Evolutionary conservation across 441 rosid species (phyloP).

Genomic region (Gossypium laxum): DNA sequence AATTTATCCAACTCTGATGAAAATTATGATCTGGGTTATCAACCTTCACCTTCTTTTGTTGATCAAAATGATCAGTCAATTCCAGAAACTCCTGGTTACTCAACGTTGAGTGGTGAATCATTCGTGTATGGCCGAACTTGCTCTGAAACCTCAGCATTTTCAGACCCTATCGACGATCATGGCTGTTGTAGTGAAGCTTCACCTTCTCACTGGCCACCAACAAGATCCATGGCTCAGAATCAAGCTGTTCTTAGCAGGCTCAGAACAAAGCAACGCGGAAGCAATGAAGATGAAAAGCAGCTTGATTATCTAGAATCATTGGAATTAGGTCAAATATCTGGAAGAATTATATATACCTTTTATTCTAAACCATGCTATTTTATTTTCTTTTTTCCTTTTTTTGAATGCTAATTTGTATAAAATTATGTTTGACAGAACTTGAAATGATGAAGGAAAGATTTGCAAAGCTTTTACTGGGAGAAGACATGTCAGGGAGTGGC

Average conservation of each 20-base stretch:
- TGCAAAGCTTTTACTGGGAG: conserved; percentile 57
- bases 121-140: conserved; percentile 43
- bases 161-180: conserved; percentile 48
- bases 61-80: conserved; percentile 44
- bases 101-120: conserved; percentile 56
- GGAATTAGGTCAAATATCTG: conserved; percentile 40
- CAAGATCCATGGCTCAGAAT: conserved; percentile 24
- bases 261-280: conserved; percentile 28
- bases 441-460: conserved; percentile 60
- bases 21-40: conserved; percentile 41
- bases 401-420: background rate
- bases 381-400: background rate
- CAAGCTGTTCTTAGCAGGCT: conserved; percentile 22
- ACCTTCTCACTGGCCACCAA: conserved; percentile 48
- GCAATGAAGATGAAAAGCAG: conserved; percentile 26
- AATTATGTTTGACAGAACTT: conserved; percentile 26
- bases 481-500: conserved; percentile 71
- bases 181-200: conserved; percentile 60
- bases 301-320: conserved; percentile 33
- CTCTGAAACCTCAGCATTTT: conserved; percentile 53
- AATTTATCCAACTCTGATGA: conserved; percentile 34
- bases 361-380: background rate
- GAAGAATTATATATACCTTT: background rate
- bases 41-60: conserved; percentile 42
- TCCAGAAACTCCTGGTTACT: conserved; percentile 48